phyloP scores from a whole-genome alignment of 805 yeast species.

The Kluyveromyces wickerhamii region DNA sequence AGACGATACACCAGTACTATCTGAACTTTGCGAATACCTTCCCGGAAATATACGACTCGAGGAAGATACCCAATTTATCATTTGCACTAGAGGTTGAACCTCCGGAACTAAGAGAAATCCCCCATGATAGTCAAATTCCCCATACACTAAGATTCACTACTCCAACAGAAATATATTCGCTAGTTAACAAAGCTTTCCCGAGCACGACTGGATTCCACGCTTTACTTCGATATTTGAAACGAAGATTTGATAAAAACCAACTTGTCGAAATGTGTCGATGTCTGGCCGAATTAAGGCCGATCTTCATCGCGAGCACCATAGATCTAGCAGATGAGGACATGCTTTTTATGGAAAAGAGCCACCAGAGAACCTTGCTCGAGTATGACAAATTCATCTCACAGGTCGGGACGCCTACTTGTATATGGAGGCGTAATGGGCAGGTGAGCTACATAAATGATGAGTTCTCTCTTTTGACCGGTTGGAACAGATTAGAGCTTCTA shows the following conservation, averaged over 20 bases:
- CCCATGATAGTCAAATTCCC: constrained; percentile 23
- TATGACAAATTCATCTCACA: constrained; percentile 77
- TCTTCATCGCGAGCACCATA: constrained; percentile 87
- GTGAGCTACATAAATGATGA: constrained; percentile 94
- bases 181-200: constrained; percentile 68
- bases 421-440: constrained; percentile 94
- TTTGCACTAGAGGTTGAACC: constrained; percentile 21
- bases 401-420: constrained; percentile 89
- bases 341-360: constrained; percentile 93
- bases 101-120: constrained; percentile 14
- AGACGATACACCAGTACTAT: constrained; percentile 57
- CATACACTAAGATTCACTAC: constrained; percentile 41
- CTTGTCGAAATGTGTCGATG: constrained; percentile 77
- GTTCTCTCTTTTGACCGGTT: constrained; percentile 84
- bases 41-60: constrained; percentile 46
- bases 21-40: constrained; percentile 47
- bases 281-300: constrained; percentile 86
- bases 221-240: constrained; percentile 61
- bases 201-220: constrained; percentile 89
- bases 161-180: constrained; percentile 73
- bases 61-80: constrained; percentile 15
- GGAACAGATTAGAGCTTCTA: constrained; percentile 66
- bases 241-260: constrained; percentile 60
- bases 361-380: constrained; percentile 84
- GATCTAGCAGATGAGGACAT: constrained; percentile 84